Evolutionary conservation across 106 monocot genomes (phyloP).

Genomic region (Chionographis japonica): DNA sequence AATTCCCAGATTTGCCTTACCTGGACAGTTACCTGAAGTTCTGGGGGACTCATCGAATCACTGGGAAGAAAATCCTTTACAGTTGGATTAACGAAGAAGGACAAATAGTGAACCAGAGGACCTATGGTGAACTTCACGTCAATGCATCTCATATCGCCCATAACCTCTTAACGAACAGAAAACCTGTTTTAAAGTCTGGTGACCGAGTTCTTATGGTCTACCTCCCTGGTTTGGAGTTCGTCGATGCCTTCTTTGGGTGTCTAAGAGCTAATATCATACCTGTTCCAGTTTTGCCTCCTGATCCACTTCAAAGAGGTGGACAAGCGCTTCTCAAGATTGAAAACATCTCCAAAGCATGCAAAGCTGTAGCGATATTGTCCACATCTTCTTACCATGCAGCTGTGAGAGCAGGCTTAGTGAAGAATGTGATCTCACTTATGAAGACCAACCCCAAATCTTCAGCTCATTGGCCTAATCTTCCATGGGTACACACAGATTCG

Average conservation of each 20-base stretch:
- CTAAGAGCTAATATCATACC: conserved; percentile 42
- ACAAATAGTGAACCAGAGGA: conserved; percentile 25
- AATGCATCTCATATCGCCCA: conserved; percentile 33
- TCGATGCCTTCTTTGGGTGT: conserved; percentile 58
- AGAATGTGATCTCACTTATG: conserved; percentile 19
- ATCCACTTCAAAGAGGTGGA: conserved; percentile 43
- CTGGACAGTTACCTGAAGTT: conserved; percentile 39
- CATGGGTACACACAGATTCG: conserved; percentile 46
- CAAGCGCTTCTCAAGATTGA: conserved; percentile 50
- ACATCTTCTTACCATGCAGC: conserved; percentile 60
- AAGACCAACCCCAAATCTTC: conserved; percentile 26
- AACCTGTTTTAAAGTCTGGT: conserved; percentile 34
- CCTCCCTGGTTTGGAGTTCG: conserved; percentile 47
- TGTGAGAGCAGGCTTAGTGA: conserved; percentile 43
- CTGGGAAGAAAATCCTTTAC: conserved; percentile 23
- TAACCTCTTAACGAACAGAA: conserved; percentile 30
- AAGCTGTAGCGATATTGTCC: conserved; percentile 43
- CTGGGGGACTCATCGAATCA: conserved; percentile 43
- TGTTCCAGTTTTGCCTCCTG: conserved; percentile 50
- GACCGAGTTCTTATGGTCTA: conserved; percentile 41
- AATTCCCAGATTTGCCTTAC: conserved; percentile 35
- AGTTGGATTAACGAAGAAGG: conserved; percentile 55
- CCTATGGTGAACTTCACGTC: conserved; percentile 33
- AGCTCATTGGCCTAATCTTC: conserved; percentile 42
- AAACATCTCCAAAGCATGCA: conserved; percentile 36